Base-by-base conservation (phyloP, 306 rosid species). In the Lathyrus sativus region DNA sequence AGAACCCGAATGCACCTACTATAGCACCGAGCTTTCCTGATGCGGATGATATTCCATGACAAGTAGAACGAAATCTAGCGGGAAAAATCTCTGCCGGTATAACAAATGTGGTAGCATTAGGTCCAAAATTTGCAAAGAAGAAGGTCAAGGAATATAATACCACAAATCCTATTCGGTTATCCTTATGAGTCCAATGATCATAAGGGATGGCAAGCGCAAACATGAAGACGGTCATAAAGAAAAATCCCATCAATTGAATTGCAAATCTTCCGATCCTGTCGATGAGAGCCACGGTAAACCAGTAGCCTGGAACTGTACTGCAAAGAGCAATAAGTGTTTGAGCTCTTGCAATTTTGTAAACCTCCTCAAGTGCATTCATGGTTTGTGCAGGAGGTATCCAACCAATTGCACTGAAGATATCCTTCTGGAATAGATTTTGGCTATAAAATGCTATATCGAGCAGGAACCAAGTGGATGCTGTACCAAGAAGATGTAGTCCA, bases 151-250 rank as follows among this genome's bases (percentile, higher is more conserved):
- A 85, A 67, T 89, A 89, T 0, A 86, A 41, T 33, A 72, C 86
- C 9, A 86, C 0, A 35, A 35, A 35, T 35, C 39, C 39, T 0
- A 35, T 35, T 35, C 39, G 39, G 39, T 35, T 35, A 6, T 84
- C 96, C 70, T 73, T 87, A 1, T 72, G 88, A 74, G 89, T 85
- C 91, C 95, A 90, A 62, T 90, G 95, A 4, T 90, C 41, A 68
- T 89, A 87, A 49, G 96, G 96, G 81, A 89, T 79, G 62, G 96
- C 88, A 3, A 89, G 81, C 39, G 86, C 92, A 76, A 89, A 87
- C 90, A 89, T 89, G 19, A 89, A 86, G 17, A 86, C 87, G 9
- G 96, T 89, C 90, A 89, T 89, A 59, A 89, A 89, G 87, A 83
- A 86, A 83, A 89, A 35, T 35, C 39, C 39, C 39, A 35, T 35